Conservation (phyloP, 78 protist genomes). For the Dictyostelium purpureum region DNA sequence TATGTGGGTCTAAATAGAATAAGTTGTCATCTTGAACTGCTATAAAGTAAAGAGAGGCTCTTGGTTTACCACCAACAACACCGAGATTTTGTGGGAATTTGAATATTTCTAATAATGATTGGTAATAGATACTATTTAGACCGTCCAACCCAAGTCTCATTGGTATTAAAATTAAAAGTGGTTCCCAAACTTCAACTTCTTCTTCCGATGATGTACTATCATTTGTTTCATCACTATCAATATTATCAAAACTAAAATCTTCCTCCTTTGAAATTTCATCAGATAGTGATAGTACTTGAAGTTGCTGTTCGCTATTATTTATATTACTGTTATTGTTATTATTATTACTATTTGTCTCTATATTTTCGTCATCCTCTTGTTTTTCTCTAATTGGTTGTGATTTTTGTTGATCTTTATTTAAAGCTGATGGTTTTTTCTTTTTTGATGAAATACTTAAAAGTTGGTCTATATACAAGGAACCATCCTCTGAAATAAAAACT, state of each 20-base stretch:
- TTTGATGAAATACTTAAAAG: conserved; percentile 53
- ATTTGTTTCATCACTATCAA: not conserved
- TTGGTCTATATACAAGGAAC: conserved; percentile 70
- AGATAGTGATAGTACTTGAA: not conserved
- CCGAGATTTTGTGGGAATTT: conserved; percentile 79
- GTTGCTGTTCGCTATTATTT: not conserved
- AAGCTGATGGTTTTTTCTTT: not conserved
- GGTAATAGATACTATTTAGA: conserved; percentile 63
- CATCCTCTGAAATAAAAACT: conserved; percentile 71
- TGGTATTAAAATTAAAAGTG: conserved; percentile 86
- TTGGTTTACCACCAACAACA: conserved; percentile 90
- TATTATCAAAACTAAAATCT: not conserved
- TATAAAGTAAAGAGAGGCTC: conserved; percentile 84
- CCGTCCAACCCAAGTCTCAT: conserved; percentile 81
- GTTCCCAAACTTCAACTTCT: conserved; percentile 61
- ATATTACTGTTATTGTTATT: not conserved
- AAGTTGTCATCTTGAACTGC: conserved; percentile 86
- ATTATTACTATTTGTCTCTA: not conserved
- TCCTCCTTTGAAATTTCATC: not conserved
- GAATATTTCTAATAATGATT: conserved; percentile 39
- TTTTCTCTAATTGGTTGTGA: not conserved
- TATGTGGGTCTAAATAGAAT: conserved; percentile 89
- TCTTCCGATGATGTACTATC: not conserved
- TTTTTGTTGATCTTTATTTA: not conserved
- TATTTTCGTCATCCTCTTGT: not conserved